phyloP scores from a whole-genome alignment of 2,329 filamentous ascomycete species.

The Botryotinia globosa region DNA sequence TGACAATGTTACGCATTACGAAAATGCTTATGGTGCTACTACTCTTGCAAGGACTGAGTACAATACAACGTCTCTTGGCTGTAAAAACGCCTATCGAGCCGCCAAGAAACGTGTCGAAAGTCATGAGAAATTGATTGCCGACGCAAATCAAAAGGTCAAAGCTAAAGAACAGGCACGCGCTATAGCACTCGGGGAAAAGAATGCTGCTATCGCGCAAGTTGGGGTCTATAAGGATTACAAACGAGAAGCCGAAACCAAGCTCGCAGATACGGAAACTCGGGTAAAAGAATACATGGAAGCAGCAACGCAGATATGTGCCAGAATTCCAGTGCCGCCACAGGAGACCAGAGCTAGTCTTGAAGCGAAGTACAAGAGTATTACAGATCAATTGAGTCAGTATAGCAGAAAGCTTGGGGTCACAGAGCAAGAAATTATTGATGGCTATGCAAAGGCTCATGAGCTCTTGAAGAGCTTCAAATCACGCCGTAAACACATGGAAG shows the following conservation, averaged over 20 bases:
- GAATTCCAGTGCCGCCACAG: constrained; percentile 61
- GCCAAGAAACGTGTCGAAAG: constrained; percentile 42
- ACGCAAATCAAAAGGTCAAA: constrained; percentile 54
- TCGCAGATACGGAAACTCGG: constrained; percentile 45
- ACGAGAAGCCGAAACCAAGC: constrained; percentile 46
- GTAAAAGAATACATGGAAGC: constrained; percentile 55
- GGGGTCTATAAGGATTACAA: constrained; percentile 50
- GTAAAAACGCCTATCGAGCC: constrained; percentile 42
- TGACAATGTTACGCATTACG: constrained; percentile 47
- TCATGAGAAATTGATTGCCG: constrained; percentile 47
- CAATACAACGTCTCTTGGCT: constrained; percentile 40
- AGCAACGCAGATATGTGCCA: constrained; percentile 53
- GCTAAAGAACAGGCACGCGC: constrained; percentile 49
- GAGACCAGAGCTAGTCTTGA: constrained; percentile 60
- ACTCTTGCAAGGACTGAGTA: constrained; percentile 49
- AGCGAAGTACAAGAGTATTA: constrained; percentile 53
- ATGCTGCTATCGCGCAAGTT: constrained; percentile 53
- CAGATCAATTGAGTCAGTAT: constrained; percentile 56
- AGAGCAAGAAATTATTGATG: constrained; percentile 59
- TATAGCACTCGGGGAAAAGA: constrained; percentile 59
- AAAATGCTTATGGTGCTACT: constrained; percentile 55
- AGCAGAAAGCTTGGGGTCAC: constrained; percentile 59
- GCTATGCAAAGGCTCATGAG: constrained; percentile 43
- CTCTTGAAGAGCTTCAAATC: constrained; percentile 44
- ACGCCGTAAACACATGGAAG: constrained; percentile 46